Evolutionary conservation across 2,329 filamentous ascomycete species (phyloP).

Genomic region (Fusarium sp.): DNA sequence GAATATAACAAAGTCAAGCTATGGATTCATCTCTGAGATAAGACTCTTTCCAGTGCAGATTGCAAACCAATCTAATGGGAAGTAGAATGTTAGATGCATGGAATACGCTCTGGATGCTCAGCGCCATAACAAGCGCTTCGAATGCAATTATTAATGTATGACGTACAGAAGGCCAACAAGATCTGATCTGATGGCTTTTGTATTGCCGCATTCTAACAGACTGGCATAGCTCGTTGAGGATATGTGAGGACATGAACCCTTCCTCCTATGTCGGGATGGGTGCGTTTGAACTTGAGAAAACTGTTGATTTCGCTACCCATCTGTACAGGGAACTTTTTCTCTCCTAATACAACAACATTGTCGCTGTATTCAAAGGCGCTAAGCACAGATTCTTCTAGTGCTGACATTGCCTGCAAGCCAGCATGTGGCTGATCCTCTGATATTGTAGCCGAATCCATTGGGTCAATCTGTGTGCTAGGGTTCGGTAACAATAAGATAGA

Average conservation of each 20-base stretch:
- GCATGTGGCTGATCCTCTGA: conserved; percentile 1
- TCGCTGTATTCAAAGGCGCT: conserved; percentile 8
- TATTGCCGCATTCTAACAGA: conserved; percentile 4
- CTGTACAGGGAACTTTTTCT: conserved; percentile 10
- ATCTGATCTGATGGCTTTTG: conserved; percentile 10
- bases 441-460: background rate
- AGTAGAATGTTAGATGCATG: background rate
- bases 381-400: background rate
- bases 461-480: background rate
- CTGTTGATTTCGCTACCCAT: conserved; percentile 14
- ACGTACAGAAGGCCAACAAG: conserved; percentile 12
- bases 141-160: conserved; percentile 1
- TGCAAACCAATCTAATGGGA: conserved; percentile 7
- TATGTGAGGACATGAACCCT: conserved; percentile 1
- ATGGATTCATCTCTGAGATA: background rate
- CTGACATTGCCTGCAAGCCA: background rate
- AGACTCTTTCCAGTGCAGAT: conserved; percentile 6
- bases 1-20: conserved; percentile 6
- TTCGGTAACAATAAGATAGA: background rate
- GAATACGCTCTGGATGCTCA: conserved; percentile 1
- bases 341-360: background rate
- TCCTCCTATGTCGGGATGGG: conserved; percentile 6
- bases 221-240: conserved; percentile 5
- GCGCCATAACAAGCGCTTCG: background rate
- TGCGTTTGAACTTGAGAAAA: conserved; percentile 18